Conservation (phyloP, 176 grass and related monocot genomes). For the Zea luxurians region DNA sequence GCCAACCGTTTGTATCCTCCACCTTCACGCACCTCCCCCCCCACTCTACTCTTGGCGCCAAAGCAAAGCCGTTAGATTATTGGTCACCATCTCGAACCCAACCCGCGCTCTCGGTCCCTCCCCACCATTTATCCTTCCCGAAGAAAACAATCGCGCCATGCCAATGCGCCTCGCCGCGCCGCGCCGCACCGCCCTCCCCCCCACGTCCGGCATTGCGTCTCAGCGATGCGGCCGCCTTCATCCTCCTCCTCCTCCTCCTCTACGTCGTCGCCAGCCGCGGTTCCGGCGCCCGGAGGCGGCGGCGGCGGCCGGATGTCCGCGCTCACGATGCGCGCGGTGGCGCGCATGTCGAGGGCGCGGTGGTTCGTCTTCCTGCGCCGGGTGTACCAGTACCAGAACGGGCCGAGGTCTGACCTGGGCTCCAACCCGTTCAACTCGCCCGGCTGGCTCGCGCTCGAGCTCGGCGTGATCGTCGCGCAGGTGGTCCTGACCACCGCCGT, state of each 20-base stretch:
- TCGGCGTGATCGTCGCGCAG: conserved; percentile 58
- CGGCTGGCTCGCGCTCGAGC: conserved; percentile 74
- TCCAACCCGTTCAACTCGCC: conserved; percentile 94
- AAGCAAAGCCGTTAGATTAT: conserved; percentile 99
- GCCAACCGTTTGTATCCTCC: conserved; percentile 53
- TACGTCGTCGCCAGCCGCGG: neutral
- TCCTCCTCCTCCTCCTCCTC: conserved; percentile 33
- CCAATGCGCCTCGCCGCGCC: conserved; percentile 25
- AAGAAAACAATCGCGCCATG: conserved; percentile 35
- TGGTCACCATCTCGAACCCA: conserved; percentile 75
- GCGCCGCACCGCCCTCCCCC: neutral
- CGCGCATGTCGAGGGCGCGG: conserved; percentile 67
- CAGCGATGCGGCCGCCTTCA: conserved; percentile 36
- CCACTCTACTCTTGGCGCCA: conserved; percentile 67
- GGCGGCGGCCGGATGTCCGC: conserved; percentile 22
- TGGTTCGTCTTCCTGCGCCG: conserved; percentile 93
- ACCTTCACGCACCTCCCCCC: neutral
- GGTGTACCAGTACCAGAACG: conserved; percentile 97
- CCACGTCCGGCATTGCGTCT: neutral
- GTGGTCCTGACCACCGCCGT: conserved; percentile 50
- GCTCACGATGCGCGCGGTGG: conserved; percentile 61
- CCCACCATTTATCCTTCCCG: conserved; percentile 48
- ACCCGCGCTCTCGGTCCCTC: conserved; percentile 35
- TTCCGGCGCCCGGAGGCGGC: neutral
- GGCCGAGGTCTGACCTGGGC: conserved; percentile 75